Base-by-base conservation (phyloP, 106 monocot genomes). In the Dioscorea alata region DNA sequence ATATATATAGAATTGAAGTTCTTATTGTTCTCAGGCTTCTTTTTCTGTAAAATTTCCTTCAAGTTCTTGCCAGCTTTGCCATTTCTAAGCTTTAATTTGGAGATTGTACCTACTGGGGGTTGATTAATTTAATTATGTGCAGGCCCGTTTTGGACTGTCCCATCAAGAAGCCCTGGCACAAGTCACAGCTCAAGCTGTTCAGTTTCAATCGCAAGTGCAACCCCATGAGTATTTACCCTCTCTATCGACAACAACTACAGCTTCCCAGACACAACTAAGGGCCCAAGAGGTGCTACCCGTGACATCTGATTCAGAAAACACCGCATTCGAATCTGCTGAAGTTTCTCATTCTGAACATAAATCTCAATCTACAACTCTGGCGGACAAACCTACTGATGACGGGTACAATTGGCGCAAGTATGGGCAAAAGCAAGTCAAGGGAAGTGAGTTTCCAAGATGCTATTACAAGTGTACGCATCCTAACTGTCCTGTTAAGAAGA, bases 391-490 rank as follows among this genome's bases (percentile, higher is more conserved):
- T 23, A 68, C 70, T 42, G 82, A 79, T 52, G 89, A 91, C 65
- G 87, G 87, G 54, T 91, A 87, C 79, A 87, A 85, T 49, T 84
- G 84, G 84, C 69, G 84, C 0, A 84, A 84, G 62, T 84, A 84
- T 74, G 84, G 84, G 33, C 80, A 80, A 31, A 84, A 84, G 63
- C 84, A 84, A 52, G 84, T 84, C 9, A 84, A 80, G 48, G 76
- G 84, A 2, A 76, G 84, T 61, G 80, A 74, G 58, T 80, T 49
- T 80, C 84, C 79, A 20, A 58, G 79, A 63, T 80, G 79, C 61
- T 84, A 80, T 52, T 84, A 84, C 53, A 84, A 84, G 65, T 84
- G 79, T 76, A 79, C 79, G 6, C 75, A 75, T 69, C 69, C 64
- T 51, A 78, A 59, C 60, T 83, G 83, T 68, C 79, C 71, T 28